Evolutionary conservation across 2,329 filamentous ascomycete species (phyloP).

Genomic region (Hypomyces rosellus): DNA sequence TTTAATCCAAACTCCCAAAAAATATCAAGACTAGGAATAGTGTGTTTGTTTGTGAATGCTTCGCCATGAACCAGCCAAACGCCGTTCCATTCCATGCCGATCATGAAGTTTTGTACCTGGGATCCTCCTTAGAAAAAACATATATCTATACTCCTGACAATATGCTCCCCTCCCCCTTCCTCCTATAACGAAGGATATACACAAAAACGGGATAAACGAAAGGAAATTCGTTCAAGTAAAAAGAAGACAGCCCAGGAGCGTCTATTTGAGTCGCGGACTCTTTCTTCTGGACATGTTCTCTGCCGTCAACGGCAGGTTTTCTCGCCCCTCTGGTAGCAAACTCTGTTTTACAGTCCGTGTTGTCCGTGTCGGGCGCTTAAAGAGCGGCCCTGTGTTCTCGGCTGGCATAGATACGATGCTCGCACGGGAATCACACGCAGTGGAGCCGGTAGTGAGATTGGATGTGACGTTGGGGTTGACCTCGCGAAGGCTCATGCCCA

Average conservation of each 20-base stretch:
- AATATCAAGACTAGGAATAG: too few species aligned
- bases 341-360: conserved; percentile 30
- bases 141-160: background rate
- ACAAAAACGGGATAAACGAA: background rate
- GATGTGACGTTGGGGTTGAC: conserved; percentile 46
- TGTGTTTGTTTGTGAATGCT: too few species aligned
- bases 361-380: conserved; percentile 39
- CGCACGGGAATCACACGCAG: conserved; percentile 36
- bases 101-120: too few species aligned
- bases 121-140: too few species aligned
- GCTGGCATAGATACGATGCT: conserved; percentile 36
- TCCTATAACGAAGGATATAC: background rate
- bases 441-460: conserved; percentile 32
- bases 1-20: background rate
- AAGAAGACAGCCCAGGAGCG: background rate
- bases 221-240: background rate
- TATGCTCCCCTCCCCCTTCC: background rate
- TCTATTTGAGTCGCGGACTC: conserved; percentile 44
- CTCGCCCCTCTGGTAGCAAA: conserved; percentile 38
- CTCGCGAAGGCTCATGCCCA: conserved; percentile 46
- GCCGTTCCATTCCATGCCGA: too few species aligned
- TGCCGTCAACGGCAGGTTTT: conserved; percentile 42
- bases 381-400: conserved; percentile 39
- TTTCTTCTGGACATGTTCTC: conserved; percentile 46
- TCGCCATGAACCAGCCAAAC: too few species aligned